Evolutionary conservation across 2,329 filamentous ascomycete genomes (phyloP).

Genomic region (Thielaviopsis cerberus): DNA sequence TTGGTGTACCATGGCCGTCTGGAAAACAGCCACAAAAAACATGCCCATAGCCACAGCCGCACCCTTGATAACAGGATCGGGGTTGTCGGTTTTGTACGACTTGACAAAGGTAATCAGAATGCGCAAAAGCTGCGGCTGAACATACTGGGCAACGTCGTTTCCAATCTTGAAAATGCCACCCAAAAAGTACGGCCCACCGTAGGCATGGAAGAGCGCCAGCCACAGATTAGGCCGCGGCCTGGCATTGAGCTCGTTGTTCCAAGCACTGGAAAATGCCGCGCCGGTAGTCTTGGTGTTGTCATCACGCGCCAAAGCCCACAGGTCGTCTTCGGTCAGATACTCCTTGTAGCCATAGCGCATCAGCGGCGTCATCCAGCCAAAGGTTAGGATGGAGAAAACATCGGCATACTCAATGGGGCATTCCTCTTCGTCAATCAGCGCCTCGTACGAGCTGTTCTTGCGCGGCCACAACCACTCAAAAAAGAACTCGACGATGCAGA

Average conservation of each 20-base stretch:
- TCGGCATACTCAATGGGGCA: constrained; percentile 78
- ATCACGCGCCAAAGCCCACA: constrained; percentile 72
- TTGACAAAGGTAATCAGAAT: constrained; percentile 67
- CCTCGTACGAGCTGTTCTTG: constrained; percentile 34
- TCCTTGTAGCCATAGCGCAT: constrained; percentile 90
- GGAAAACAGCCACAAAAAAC: constrained; percentile 71
- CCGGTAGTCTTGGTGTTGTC: constrained; percentile 66
- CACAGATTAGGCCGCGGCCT: constrained; percentile 54
- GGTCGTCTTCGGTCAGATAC: constrained; percentile 80
- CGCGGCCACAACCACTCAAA: constrained; percentile 82
- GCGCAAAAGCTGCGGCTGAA: constrained; percentile 77
- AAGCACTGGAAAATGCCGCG: constrained; percentile 50
- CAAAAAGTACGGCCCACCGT: constrained; percentile 65
- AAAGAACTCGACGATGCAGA: constrained; percentile 52
- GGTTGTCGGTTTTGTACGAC: constrained; percentile 38
- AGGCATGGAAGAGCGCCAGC: constrained; percentile 67
- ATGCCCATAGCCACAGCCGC: constrained; percentile 77
- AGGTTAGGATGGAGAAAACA: constrained; percentile 81
- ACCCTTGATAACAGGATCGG: constrained; percentile 65
- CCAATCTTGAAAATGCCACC: constrained; percentile 75
- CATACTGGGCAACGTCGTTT: constrained; percentile 71
- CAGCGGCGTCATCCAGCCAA: constrained; percentile 96
- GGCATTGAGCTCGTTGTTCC: constrained; percentile 55
- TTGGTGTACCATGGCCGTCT: constrained; percentile 79
- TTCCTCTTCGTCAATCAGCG: constrained; percentile 39